phyloP scores from a whole-genome alignment of 2,329 filamentous ascomycete species.

The Lachnellula occidentalis region DNA sequence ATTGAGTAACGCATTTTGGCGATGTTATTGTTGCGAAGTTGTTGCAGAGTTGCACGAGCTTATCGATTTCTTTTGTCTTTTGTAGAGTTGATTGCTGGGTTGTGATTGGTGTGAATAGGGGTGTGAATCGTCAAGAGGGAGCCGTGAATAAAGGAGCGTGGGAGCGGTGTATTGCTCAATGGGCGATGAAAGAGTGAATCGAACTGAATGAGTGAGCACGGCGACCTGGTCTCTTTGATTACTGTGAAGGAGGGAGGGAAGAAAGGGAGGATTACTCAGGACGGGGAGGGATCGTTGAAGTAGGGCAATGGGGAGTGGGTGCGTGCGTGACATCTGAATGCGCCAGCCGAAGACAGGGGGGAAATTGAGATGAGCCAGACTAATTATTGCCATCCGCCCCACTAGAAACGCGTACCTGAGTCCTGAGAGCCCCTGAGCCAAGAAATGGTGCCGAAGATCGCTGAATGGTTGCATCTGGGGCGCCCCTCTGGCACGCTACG shows the following conservation, averaged over 20 bases:
- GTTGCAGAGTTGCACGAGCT: background rate
- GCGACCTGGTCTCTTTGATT: conserved; percentile 19
- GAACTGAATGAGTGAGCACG: conserved; percentile 23
- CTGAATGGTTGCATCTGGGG: conserved; percentile 12
- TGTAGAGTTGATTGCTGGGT: background rate
- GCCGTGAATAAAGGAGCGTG: conserved; percentile 28
- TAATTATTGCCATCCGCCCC: conserved; percentile 12
- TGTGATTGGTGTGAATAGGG: background rate
- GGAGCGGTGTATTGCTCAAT: conserved; percentile 28
- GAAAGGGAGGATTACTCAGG: conserved; percentile 7
- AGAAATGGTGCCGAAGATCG: background rate
- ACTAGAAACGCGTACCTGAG: conserved; percentile 24
- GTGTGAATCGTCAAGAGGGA: conserved; percentile 14
- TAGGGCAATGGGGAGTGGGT: conserved; percentile 5
- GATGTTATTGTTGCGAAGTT: conserved; percentile 5
- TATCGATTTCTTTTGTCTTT: background rate
- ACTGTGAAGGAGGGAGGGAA: conserved; percentile 14
- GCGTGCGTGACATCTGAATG: background rate
- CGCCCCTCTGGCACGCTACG: conserved; percentile 7
- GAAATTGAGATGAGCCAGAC: conserved; percentile 27
- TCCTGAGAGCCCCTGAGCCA: background rate
- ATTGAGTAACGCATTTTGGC: conserved; percentile 29
- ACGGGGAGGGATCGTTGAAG: conserved; percentile 5
- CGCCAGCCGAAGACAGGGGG: conserved; percentile 17
- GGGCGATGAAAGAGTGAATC: conserved; percentile 22